Conservation (phyloP, 2,329 filamentous ascomycete species). For the Drechslerella stenobrocha region DNA sequence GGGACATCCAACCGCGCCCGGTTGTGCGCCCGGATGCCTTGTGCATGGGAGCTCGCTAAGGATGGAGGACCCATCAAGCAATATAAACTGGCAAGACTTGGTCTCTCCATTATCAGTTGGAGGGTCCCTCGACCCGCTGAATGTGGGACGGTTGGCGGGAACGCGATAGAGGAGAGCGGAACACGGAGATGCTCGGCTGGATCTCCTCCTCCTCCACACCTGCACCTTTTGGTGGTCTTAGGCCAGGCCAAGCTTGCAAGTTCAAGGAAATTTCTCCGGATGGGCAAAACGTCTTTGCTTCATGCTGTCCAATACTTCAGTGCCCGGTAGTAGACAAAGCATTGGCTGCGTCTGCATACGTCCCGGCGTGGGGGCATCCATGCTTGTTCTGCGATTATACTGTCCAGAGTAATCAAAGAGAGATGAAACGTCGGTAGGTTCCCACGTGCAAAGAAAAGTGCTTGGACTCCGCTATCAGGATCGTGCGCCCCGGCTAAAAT, state of each 20-base stretch:
- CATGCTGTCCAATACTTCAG: neutral
- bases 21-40: constrained; percentile 35
- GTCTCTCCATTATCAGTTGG: too few species aligned
- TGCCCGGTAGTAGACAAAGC: neutral
- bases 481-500: constrained; percentile 36
- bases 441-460: constrained; percentile 30
- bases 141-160: constrained; percentile 17
- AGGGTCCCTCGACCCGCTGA: constrained; percentile 7
- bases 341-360: constrained; percentile 1
- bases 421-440: constrained; percentile 40
- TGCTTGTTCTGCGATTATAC: constrained; percentile 42
- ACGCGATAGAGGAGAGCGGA: constrained; percentile 28
- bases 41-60: neutral
- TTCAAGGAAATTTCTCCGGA: constrained; percentile 30
- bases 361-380: constrained; percentile 34
- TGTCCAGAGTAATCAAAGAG: constrained; percentile 22
- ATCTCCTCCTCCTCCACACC: constrained; percentile 8
- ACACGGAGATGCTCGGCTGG: constrained; percentile 14
- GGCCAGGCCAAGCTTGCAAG: too few species aligned
- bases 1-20: constrained; percentile 45
- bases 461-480: constrained; percentile 18
- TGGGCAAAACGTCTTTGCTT: neutral
- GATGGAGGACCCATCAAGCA: too few species aligned
- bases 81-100: too few species aligned
- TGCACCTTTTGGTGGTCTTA: constrained; percentile 3